A percentile compares a stretch with the other conserved stretches of the same genome.
Evolutionary conservation across 768 basidiomycete genomes (phyloP).

Genomic region (Russula ochroleuca): DNA sequence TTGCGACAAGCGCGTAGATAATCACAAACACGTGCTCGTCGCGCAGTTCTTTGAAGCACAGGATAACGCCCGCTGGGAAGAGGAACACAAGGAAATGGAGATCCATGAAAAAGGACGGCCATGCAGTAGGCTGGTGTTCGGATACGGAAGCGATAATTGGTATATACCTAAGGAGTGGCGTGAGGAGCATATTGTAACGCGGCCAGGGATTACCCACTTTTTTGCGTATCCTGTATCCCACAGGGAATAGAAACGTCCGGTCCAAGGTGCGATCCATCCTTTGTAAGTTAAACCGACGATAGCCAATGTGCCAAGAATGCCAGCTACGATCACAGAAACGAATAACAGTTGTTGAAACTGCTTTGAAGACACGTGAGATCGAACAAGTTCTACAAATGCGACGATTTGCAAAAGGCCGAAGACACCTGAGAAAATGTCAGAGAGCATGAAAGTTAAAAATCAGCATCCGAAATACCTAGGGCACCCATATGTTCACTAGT

Average conservation of each 20-base stretch:
- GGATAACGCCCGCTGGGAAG: slow-evolving; percentile 92
- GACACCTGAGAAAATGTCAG: slow-evolving; percentile 53
- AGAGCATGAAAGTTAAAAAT: slow-evolving; percentile 3
- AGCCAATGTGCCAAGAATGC: slow-evolving; percentile 64
- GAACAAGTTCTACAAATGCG: slow-evolving; percentile 85
- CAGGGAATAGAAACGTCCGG: slow-evolving; percentile 98
- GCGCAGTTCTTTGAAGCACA: slow-evolving; percentile 90
- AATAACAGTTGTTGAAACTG: slow-evolving; percentile 86
- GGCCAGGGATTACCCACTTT: slow-evolving; percentile 53
- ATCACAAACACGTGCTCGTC: slow-evolving; percentile 99
- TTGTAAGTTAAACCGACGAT: slow-evolving; percentile 83
- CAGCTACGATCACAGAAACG: slow-evolving; percentile 60
- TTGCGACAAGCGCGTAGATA: slow-evolving; percentile 92
- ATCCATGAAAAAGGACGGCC: slow-evolving; percentile 99
- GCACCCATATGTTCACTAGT: slow-evolving; percentile 99
- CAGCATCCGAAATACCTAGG: slow-evolving; percentile 54
- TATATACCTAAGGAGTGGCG: slow-evolving; percentile 57
- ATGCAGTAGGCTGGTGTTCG: slow-evolving; percentile 98
- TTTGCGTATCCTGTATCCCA: slow-evolving; percentile 99
- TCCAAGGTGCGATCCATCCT: slow-evolving; percentile 98
- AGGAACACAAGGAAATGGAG: slow-evolving; percentile 95
- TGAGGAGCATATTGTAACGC: slow-evolving; percentile 13
- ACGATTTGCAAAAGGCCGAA: slow-evolving; percentile 96
- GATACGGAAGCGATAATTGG: slow-evolving; percentile 99
- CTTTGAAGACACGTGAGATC: slow-evolving; percentile 83